Evolutionary conservation across 208 protist genomes (phyloP).

Genomic region (Naegleria gruberi): DNA sequence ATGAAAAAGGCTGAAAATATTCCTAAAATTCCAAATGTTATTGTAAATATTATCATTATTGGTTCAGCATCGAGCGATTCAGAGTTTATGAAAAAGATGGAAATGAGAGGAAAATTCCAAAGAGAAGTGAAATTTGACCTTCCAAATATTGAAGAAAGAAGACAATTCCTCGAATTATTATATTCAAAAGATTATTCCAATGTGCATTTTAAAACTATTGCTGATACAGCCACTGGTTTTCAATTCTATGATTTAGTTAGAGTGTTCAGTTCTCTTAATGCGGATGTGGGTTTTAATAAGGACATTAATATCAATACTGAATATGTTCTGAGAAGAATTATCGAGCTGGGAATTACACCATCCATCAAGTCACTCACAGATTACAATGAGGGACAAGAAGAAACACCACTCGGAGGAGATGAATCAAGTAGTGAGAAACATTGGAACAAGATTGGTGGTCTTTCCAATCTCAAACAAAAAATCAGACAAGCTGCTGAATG

Average conservation of each 20-base stretch:
- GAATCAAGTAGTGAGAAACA: background rate
- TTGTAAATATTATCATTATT: background rate
- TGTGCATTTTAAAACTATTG: background rate
- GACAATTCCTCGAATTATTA: background rate
- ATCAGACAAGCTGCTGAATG: conserved; percentile 27
- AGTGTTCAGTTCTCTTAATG: background rate
- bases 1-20: background rate
- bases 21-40: background rate
- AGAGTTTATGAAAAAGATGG: background rate
- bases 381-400: background rate
- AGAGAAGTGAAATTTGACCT: background rate
- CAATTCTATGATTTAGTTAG: background rate
- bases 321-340: background rate
- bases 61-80: background rate
- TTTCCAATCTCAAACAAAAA: conserved; percentile 26
- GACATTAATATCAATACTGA: background rate
- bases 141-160: background rate
- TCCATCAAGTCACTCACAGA: background rate
- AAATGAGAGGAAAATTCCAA: conserved; percentile 9
- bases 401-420: no score
- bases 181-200: background rate
- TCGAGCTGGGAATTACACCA: background rate
- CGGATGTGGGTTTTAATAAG: background rate
- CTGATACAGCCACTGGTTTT: background rate
- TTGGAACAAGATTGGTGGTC: conserved; percentile 32